A percentile compares a stretch with the other conserved stretches of the same genome.
phyloP scores from a whole-genome alignment of 2,329 filamentous ascomycete genomes.

The Didymellaceae sp. region DNA sequence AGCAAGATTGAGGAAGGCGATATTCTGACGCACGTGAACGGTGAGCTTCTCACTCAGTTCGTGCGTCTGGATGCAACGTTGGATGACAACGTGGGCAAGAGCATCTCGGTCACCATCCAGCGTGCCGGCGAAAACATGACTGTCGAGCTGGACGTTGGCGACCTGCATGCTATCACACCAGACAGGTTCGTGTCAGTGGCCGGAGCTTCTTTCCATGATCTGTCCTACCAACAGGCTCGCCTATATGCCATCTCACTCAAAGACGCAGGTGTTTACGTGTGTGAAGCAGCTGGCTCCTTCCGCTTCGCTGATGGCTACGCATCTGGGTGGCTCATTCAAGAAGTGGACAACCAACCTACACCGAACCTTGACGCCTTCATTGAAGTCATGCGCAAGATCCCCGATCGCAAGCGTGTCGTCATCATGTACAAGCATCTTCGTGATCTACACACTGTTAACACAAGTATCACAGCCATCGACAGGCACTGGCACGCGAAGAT shows the following conservation, averaged over 20 bases:
- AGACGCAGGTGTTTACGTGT: slow-evolving; percentile 81
- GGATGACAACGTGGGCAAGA: slow-evolving; percentile 81
- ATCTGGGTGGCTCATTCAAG: slow-evolving; percentile 92
- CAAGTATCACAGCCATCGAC: slow-evolving; percentile 89
- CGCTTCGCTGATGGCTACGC: slow-evolving; percentile 85
- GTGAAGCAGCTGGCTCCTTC: slow-evolving; percentile 93
- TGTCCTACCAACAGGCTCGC: slow-evolving; percentile 97
- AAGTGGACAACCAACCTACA: slow-evolving; percentile 89
- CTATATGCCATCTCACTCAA: slow-evolving; percentile 91
- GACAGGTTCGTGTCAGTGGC: slow-evolving; percentile 95
- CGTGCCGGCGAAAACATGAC: slow-evolving; percentile 87
- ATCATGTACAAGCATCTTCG: slow-evolving; percentile 95
- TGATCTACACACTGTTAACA: slow-evolving; percentile 93
- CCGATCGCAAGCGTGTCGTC: slow-evolving; percentile 81
- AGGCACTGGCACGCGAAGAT: slow-evolving; percentile 97
- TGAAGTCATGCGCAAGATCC: slow-evolving; percentile 86
- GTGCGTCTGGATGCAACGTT: slow-evolving; percentile 89
- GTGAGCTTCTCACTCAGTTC: slow-evolving; percentile 90
- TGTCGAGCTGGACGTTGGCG: slow-evolving; percentile 82
- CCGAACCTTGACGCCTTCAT: slow-evolving; percentile 88
- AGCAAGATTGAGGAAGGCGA: slow-evolving; percentile 92
- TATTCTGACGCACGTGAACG: slow-evolving; percentile 91
- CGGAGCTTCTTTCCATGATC: slow-evolving; percentile 91
- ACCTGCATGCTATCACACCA: slow-evolving; percentile 92
- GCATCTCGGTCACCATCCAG: slow-evolving; percentile 82